Percentiles rank a stretch among this genome's conserved stretches.
Conservation (phyloP, 1,139 yeast genomes). For the Yamadazyma oceani region DNA sequence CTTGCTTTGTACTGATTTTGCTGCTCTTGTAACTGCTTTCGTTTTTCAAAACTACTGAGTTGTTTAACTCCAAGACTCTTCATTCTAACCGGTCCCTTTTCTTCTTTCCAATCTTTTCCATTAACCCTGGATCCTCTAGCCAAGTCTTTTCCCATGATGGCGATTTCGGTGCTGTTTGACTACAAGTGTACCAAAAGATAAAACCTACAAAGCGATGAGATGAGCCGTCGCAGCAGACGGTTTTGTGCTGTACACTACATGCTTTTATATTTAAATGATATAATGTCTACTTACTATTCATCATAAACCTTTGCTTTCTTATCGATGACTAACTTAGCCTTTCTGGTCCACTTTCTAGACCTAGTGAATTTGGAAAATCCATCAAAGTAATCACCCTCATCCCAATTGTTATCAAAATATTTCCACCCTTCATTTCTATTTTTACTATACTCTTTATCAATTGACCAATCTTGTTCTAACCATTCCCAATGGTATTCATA, state of each 20-base stretch:
- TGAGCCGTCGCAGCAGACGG: too few species aligned
- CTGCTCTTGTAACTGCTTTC: constrained; percentile 38
- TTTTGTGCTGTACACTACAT: too few species aligned
- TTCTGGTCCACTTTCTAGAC: constrained; percentile 49
- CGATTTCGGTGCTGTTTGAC: not conserved
- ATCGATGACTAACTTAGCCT: constrained; percentile 46
- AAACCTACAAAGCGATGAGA: not conserved
- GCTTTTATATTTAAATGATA: too few species aligned
- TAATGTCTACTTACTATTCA: constrained; percentile 13
- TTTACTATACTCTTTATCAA: constrained; percentile 42
- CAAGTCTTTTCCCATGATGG: constrained; percentile 21
- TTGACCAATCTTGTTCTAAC: constrained; percentile 51
- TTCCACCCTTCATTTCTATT: constrained; percentile 51
- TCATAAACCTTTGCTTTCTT: constrained; percentile 33
- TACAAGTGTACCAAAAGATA: too few species aligned
- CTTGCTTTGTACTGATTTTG: constrained; percentile 51
- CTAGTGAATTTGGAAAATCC: constrained; percentile 54
- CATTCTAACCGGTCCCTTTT: constrained; percentile 51
- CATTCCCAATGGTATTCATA: constrained; percentile 53
- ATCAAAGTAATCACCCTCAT: constrained; percentile 37
- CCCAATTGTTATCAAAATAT: constrained; percentile 55
- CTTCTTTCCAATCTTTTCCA: constrained; percentile 60
- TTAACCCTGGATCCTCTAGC: constrained; percentile 49
- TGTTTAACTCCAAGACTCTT: constrained; percentile 30
- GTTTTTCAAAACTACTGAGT: constrained; percentile 23